Base-by-base conservation (phyloP, 257 asterid genomes). In the Solanum etuberosum region DNA sequence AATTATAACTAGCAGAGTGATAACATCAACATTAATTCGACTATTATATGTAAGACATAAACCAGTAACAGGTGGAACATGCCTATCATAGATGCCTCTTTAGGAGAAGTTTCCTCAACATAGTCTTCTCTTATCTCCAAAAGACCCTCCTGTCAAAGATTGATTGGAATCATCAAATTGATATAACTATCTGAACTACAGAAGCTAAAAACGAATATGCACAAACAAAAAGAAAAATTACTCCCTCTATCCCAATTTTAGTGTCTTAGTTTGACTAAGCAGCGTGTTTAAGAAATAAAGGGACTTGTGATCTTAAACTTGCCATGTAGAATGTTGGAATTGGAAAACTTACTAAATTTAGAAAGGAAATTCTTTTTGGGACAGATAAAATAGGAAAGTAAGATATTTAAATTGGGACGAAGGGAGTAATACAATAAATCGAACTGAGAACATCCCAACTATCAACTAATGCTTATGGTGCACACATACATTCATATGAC, bases 51-150 rank as follows among this genome's bases (percentile, higher is more conserved):
- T 15, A 78, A 43, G 5, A 43, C 61, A 42, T 78, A 25, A 43
- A 78, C 10, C 84, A 27, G 63, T 43, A 42, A 1, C 15, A 78
- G 38, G 61, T 43, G 3, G 63, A 42, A 90, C 94, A 88, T 89
- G 84, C 99, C 96, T 92, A 90, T 73, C 73, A 88, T 37, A 51
- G 90, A 83, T 51, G 78, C 89, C 83, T 90, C 82, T 42, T 46
- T 86, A 5, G 91, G 34, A 88, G 92, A 86, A 88, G 83, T 89
- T 87, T 92, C 94, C 90, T 93, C 99, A 8, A 86, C 72, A 89
- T 90, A 94, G 84, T 97, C 99, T 92, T 97, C 99, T 91, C 96
- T 92, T 88, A 97, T 97, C 91, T 97, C 98, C 68, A 97, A 93
- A 80, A 95, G 93, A 84, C 96, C 98, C 89, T 93, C 97, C 99